Base-by-base conservation (phyloP, 768 basidiomycete genomes). In the Terana coerulea region DNA sequence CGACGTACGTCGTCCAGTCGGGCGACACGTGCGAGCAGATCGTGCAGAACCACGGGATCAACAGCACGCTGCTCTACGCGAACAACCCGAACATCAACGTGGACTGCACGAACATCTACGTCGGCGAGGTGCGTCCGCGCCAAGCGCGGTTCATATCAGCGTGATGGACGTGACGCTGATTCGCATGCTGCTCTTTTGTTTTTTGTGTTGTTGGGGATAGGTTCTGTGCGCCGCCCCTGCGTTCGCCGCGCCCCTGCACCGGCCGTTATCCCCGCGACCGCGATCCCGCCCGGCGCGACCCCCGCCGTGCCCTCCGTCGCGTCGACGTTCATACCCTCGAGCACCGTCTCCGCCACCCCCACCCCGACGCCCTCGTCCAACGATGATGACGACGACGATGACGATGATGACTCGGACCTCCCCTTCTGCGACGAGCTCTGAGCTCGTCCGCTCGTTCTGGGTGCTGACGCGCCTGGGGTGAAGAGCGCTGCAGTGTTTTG, bases 81-180 rank as follows among this genome's bases (percentile, higher is more conserved):
- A 90, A 91, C 79, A 92, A 92, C 78, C 89, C 87, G 17, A 83
- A 89, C 66, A 74, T 91, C 58, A 56, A 80, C 59, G 2, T 40
- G 0, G 69, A 64, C 0, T 86, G 81, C 67, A 68, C 58, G 57
- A 90, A 90, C 72, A 72, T 91, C 65, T 88, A 89, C 68, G 62
- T 85, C 51, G 87, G 83, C 61, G 84, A 90, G 79, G 88, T 89
- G 44, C 49, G 76, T 71, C 15, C 24, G 3, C 8, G 26, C 30
- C n/a, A 11, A 45, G 2, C 40, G 12, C 36, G 35, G 41, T 25
- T 9, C n/a, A n/a, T n/a, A n/a, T n/a, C n/a, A n/a, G n/a, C n/a
- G n/a, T n/a, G n/a, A n/a, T n/a, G 2, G 15, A 12, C 45, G 52
- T 51, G 17, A 33, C 52, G 60, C 37, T 17, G 28, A 37, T 15